phyloP scores from a whole-genome alignment of 805 yeast species.

The Kluyveromyces wickerhamii region DNA sequence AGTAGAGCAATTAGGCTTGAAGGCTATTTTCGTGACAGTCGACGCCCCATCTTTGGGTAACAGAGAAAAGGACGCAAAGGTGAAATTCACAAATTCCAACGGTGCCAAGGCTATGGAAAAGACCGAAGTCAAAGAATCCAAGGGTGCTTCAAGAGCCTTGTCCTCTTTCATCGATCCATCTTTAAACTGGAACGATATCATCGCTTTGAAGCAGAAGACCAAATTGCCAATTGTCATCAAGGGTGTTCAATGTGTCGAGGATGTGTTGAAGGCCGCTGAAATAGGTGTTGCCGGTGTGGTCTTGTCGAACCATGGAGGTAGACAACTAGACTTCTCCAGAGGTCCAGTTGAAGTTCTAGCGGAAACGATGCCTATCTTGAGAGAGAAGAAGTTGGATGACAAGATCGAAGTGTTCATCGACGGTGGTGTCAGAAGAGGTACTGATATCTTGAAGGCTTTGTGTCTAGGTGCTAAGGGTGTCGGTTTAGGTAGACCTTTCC shows the following conservation, averaged over 20 bases:
- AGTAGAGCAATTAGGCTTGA: conserved; percentile 67
- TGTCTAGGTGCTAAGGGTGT: conserved; percentile 67
- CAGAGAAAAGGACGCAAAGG: conserved; percentile 79
- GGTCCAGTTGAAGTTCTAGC: conserved; percentile 70
- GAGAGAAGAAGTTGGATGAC: conserved; percentile 38
- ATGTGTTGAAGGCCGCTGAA: conserved; percentile 64
- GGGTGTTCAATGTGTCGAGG: conserved; percentile 81
- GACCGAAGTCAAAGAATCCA: conserved; percentile 48
- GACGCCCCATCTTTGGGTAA: conserved; percentile 91
- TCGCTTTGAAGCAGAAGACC: conserved; percentile 47
- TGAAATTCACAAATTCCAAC: conserved; percentile 40
- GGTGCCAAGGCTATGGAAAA: conserved; percentile 36
- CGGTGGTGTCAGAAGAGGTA: conserved; percentile 64
- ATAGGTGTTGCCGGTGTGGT: conserved; percentile 73
- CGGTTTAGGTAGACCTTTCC: conserved; percentile 60
- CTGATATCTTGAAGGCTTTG: conserved; percentile 57
- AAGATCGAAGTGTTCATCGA: conserved; percentile 53
- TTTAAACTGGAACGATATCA: conserved; percentile 57
- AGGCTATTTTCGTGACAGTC: conserved; percentile 80
- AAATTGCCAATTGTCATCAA: conserved; percentile 63
- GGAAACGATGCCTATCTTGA: conserved; percentile 52
- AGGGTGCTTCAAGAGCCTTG: conserved; percentile 83
- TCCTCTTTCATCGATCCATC: conserved; percentile 76
- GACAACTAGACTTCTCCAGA: conserved; percentile 78
- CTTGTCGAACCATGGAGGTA: conserved; percentile 82